These are phyloP conservation scores for Schwanniomyces pseudopolymorphus DNA, from an alignment of 805 yeast species.

Conservation along the genomic window DNA sequence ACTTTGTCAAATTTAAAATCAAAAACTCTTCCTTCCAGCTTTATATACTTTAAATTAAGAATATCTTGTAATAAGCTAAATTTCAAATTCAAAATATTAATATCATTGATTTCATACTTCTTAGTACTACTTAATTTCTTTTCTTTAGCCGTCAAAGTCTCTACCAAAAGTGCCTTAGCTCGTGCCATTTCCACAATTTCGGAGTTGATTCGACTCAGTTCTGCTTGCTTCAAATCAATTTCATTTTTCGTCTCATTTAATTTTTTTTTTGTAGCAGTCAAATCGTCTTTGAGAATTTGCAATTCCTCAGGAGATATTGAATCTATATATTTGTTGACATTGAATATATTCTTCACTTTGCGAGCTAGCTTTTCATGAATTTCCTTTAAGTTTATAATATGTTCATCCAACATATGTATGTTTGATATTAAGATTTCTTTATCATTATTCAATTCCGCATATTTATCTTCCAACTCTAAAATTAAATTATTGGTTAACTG, in stretches of 20 bases:
- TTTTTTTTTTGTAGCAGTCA: conserved; percentile 8
- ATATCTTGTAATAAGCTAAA: conserved; percentile 25
- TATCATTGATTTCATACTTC: conserved; percentile 19
- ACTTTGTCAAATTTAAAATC: conserved; percentile 12
- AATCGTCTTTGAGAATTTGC: conserved; percentile 7
- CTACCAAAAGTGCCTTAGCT: conserved; percentile 9
- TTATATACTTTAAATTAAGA: conserved; percentile 20
- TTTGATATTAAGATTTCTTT: conserved; percentile 11
- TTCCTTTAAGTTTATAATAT: conserved; percentile 9
- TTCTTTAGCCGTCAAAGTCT: conserved; percentile 10
- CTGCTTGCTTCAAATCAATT: conserved; percentile 6
- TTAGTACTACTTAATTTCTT: conserved; percentile 11
- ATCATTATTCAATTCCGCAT: conserved; percentile 19
- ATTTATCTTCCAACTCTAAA: conserved; percentile 23
- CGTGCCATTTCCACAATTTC: conserved; percentile 11
- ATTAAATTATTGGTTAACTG: conserved; percentile 49
- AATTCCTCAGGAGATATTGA: conserved; percentile 8
- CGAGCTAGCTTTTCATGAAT: conserved; percentile 10
- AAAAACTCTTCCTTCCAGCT: conserved; percentile 8
- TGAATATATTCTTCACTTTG: conserved; percentile 16
- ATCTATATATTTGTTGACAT: conserved; percentile 10
- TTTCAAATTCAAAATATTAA: conserved; percentile 17
- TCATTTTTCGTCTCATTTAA: conserved; percentile 14
- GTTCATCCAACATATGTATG: conserved; percentile 8
- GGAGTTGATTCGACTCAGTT: conserved; percentile 9